Evolutionary conservation across 2,329 filamentous ascomycete species (phyloP).

Genomic region (Sporothrix brasiliensis): DNA sequence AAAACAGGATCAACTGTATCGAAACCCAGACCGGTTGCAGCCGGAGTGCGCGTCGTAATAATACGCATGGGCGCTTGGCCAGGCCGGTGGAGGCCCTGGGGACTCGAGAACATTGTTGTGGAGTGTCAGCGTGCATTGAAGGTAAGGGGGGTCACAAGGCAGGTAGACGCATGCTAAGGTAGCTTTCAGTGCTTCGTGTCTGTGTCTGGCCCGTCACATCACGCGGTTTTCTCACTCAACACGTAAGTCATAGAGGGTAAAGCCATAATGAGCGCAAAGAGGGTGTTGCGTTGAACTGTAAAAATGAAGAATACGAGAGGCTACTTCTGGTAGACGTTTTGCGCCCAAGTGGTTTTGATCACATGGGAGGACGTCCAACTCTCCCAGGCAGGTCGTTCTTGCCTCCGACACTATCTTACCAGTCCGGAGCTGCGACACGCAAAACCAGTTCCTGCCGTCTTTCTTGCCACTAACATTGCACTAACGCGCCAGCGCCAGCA

Average conservation of each 20-base stretch:
- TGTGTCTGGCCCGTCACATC: not conserved
- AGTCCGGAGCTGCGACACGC: slow-evolving; percentile 16
- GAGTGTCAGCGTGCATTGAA: not conserved
- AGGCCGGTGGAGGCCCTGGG: not conserved
- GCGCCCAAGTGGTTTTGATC: not conserved
- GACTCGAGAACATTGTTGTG: not conserved
- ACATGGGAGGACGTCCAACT: not conserved
- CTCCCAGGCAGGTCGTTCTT: not conserved
- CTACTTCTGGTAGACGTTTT: not conserved
- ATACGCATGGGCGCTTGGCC: slow-evolving; percentile 1
- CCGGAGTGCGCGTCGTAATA: slow-evolving; percentile 1
- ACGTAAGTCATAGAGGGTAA: not conserved
- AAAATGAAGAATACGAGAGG: slow-evolving; percentile 3
- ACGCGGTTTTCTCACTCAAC: not conserved
- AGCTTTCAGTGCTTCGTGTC: not conserved
- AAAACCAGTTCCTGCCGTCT: not conserved
- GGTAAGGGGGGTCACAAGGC: not conserved
- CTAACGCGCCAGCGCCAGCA: slow-evolving; percentile 16
- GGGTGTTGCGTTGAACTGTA: not conserved
- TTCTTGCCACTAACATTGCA: slow-evolving; percentile 12
- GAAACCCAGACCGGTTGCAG: not conserved
- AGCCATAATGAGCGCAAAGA: not conserved
- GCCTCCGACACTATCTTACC: not conserved
- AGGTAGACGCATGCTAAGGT: not conserved
- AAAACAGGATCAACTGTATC: not conserved